Base-by-base conservation (phyloP, 305 asterid genomes). In the Ruellia speciosa region DNA sequence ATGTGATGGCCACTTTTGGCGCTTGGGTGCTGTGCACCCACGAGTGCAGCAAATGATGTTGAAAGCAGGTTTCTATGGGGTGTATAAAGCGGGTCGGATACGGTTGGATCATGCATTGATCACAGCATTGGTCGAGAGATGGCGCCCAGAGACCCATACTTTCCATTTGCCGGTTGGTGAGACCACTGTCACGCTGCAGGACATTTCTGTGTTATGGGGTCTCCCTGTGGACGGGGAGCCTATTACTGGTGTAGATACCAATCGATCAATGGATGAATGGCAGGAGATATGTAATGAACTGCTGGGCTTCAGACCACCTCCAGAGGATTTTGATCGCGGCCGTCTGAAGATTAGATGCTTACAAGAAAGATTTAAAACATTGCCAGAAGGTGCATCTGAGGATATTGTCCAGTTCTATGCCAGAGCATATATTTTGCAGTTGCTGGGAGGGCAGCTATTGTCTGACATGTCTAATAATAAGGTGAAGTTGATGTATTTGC, bases 61-160 rank as follows among this genome's bases (percentile, higher is more conserved):
- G 65, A 80, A 70, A 72, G 92, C 87, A 40, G 95, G 95, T 52
- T 86, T 86, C 52, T 86, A 86, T 56, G 95, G 95, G 57, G 95
- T 86, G 34, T 86, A 79, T 58, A 86, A 77, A 71, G 89, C 92
- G 6, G 95, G 95, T 39, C 95, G 89, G 46, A 83, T 86, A 66
- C 76, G 89, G 33, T 75, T 86, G 7, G 95, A 86, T 68, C 95
- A 86, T 65, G 95, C 95, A 43, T 68, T 86, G 58, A 78, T 83
- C 59, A 86, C 92, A 7, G 89, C 92, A 8, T 70, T 86, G 66
- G 92, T 86, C 16, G 92, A 86, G 72, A 77, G 95, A 55, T 86
- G 95, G 95, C 85, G 88, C n/a, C 95, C 88, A 46, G 92, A 86
- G 74, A 86, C 95, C 10, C 95, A 86, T 60, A 86, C 95, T 12